These are phyloP conservation scores for Eutrema salsugineum DNA, from an alignment of 441 rosid genomes.

Conservation along the genomic window DNA sequence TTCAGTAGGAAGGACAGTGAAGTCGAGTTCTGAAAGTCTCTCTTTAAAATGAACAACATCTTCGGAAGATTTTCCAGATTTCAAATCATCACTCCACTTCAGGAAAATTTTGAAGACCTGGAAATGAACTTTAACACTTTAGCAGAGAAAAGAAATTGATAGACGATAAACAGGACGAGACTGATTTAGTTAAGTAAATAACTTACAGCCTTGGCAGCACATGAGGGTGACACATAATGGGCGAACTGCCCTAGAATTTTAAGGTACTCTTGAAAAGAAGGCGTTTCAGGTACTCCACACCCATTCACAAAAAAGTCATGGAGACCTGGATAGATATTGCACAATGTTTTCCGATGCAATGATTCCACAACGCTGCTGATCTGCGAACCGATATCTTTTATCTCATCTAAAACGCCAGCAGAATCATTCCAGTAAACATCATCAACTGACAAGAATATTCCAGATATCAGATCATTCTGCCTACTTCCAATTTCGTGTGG, in stretches of 20 bases:
- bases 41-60: conserved; percentile 60
- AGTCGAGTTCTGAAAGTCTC: conserved; percentile 55
- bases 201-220: conserved; percentile 75
- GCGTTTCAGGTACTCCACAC: conserved; percentile 70
- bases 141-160: conserved; percentile 8
- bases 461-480: conserved; percentile 58
- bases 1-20: conserved; percentile 73
- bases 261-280: conserved; percentile 59
- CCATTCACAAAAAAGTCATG: conserved; percentile 74
- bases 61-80: conserved; percentile 54
- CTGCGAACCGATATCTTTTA: conserved; percentile 44
- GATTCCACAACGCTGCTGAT: conserved; percentile 34
- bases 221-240: conserved; percentile 58
- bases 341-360: conserved; percentile 50
- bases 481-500: conserved; percentile 46
- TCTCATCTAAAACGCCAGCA: conserved; percentile 56
- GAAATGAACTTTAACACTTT: conserved; percentile 20
- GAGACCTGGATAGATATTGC: conserved; percentile 75
- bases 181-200: conserved; percentile 12
- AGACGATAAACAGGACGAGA: not conserved
- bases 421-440: conserved; percentile 92
- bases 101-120: conserved; percentile 82
- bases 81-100: conserved; percentile 74
- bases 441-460: conserved; percentile 60
- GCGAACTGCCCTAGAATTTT: conserved; percentile 66